These are phyloP conservation scores for Domatiomyces globalis DNA, from an alignment of 2,329 filamentous ascomycete genomes.

Conservation along the genomic window DNA sequence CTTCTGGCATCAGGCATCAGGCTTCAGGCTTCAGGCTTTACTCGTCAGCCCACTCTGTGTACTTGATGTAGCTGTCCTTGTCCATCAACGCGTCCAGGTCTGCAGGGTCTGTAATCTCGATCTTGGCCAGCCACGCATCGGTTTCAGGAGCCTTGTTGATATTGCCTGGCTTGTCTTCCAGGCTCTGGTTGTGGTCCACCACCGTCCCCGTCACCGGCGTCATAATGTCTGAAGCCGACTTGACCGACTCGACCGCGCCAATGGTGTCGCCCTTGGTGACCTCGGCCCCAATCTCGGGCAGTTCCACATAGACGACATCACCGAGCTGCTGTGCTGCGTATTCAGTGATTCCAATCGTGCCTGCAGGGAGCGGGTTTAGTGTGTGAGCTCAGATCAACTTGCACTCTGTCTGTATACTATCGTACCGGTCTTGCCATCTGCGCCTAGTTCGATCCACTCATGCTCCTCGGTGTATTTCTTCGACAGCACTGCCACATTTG, in stretches of 20 bases:
- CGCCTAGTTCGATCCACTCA: constrained; percentile 88
- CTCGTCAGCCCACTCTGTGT: constrained; percentile 40
- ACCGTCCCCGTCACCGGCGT: constrained; percentile 70
- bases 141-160: constrained; percentile 87
- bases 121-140: constrained; percentile 86
- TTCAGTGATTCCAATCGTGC: constrained; percentile 66
- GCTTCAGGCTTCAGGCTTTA: neutral
- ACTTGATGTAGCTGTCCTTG: constrained; percentile 60
- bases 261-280: constrained; percentile 67
- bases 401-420: neutral
- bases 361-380: constrained; percentile 24
- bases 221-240: constrained; percentile 95
- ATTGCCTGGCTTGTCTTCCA: constrained; percentile 72
- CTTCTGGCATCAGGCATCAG: too few relatives aligned
- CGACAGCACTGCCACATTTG: constrained; percentile 23
- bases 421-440: constrained; percentile 64
- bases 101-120: constrained; percentile 56
- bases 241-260: constrained; percentile 94
- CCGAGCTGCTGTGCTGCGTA: constrained; percentile 88
- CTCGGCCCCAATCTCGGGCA: constrained; percentile 57
- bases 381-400: neutral
- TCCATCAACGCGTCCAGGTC: constrained; percentile 69
- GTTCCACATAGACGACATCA: constrained; percentile 94
- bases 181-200: constrained; percentile 53
- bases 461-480: constrained; percentile 95